Evolutionary conservation across 768 basidiomycete genomes (phyloP).

Genomic region (Lentinula edodes): DNA sequence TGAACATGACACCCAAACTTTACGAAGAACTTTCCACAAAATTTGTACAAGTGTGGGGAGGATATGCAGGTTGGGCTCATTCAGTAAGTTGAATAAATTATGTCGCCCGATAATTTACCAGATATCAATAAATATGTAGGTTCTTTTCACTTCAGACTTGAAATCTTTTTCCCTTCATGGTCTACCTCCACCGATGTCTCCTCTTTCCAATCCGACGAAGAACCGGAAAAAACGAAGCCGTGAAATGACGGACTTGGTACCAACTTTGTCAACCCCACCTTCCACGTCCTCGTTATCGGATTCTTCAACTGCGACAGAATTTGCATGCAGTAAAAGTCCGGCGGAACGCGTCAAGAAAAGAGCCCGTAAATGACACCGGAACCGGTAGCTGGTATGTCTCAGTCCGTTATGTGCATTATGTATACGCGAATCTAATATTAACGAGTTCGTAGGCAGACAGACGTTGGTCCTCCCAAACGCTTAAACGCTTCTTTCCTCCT

Average conservation of each 20-base stretch:
- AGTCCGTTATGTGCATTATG: neutral
- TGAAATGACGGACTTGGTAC: neutral
- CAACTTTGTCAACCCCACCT: neutral
- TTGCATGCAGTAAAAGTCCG: neutral
- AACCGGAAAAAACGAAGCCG: conserved; percentile 1
- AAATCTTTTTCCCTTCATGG: conserved; percentile 63
- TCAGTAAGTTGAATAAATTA: conserved; percentile 40
- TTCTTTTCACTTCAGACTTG: conserved; percentile 71
- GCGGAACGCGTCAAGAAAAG: conserved; percentile 5
- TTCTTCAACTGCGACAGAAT: neutral
- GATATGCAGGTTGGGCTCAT: conserved; percentile 89
- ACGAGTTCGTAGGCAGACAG: neutral
- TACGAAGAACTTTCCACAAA: conserved; percentile 68
- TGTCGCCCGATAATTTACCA: neutral
- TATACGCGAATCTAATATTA: neutral
- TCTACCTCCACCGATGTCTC: conserved; percentile 19
- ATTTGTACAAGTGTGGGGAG: conserved; percentile 67
- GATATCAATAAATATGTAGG: conserved; percentile 30
- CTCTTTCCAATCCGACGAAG: neutral
- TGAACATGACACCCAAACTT: conserved; percentile 66
- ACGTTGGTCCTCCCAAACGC: neutral
- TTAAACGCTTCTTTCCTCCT: neutral
- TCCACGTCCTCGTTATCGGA: neutral
- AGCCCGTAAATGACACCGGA: neutral
- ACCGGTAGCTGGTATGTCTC: neutral